Conservation (phyloP, 116 monocot genomes). For the Zostera marina region DNA sequence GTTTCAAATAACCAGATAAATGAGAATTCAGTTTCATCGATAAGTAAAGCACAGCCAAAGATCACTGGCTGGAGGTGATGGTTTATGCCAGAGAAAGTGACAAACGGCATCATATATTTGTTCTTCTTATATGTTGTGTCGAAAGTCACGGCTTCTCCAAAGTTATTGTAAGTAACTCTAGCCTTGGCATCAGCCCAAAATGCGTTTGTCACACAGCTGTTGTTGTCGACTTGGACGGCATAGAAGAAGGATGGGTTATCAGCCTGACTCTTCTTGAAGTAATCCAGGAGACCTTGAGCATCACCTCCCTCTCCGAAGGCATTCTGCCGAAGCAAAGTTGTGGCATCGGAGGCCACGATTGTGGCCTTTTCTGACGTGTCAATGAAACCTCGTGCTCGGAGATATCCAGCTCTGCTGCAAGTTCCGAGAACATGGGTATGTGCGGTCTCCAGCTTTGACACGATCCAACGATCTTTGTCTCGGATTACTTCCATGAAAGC, state of each 20-base stretch:
- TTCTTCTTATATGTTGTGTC: slow-evolving; percentile 97
- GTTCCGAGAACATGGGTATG: slow-evolving; percentile 91
- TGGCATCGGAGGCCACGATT: slow-evolving; percentile 45
- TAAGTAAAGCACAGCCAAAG: slow-evolving; percentile 89
- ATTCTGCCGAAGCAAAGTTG: slow-evolving; percentile 38
- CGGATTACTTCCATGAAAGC: slow-evolving; percentile 98
- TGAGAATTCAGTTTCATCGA: slow-evolving; percentile 89
- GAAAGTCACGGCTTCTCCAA: slow-evolving; percentile 84
- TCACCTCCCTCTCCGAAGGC: slow-evolving; percentile 80
- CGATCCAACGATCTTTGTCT: slow-evolving; percentile 59
- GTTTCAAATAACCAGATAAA: slow-evolving; percentile 88
- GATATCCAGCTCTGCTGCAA: slow-evolving; percentile 78
- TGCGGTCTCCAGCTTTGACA: slow-evolving; percentile 85
- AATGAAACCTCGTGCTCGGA: slow-evolving; percentile 70
- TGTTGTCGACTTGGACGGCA: slow-evolving; percentile 84
- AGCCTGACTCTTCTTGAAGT: slow-evolving; percentile 69
- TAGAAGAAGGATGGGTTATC: slow-evolving; percentile 72
- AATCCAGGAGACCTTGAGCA: slow-evolving; percentile 74
- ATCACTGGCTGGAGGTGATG: slow-evolving; percentile 82
- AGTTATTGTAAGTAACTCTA: slow-evolving; percentile 52
- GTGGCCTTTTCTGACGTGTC: slow-evolving; percentile 48
- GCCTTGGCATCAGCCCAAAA: slow-evolving; percentile 78
- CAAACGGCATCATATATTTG: slow-evolving; percentile 97
- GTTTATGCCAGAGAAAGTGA: slow-evolving; percentile 82
- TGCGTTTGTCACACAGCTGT: slow-evolving; percentile 75